A percentile compares a stretch with the other conserved stretches of the same genome.
Evolutionary conservation across 164 flowering plant species (phyloP).

Genomic region (Chloranthus sessilifolius): DNA sequence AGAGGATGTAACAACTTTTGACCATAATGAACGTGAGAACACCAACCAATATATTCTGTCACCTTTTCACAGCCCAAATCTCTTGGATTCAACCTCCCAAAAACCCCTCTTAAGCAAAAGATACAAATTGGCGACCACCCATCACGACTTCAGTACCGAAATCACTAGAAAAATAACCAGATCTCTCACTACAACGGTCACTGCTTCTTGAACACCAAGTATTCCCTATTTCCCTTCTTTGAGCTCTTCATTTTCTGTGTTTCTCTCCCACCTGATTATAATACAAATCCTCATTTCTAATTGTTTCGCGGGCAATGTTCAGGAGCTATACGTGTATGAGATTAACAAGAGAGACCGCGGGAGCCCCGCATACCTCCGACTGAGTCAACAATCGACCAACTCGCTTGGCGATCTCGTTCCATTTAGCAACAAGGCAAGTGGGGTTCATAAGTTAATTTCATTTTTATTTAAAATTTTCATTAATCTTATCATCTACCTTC

Average conservation of each 20-base stretch:
- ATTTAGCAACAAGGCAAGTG: slow-evolving; percentile 46
- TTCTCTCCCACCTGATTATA: no score
- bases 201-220: slow-evolving; percentile 25
- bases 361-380: slow-evolving; percentile 58
- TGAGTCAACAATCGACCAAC: slow-evolving; percentile 43
- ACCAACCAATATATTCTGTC: no score
- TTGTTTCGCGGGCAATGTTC: slow-evolving; percentile 33
- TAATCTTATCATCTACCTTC: no score
- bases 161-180: slow-evolving; percentile 11
- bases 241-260: no score
- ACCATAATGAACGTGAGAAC: no score
- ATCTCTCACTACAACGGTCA: slow-evolving; percentile 7
- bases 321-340: slow-evolving; percentile 58
- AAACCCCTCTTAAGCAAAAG: not conserved
- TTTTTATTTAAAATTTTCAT: no score
- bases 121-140: slow-evolving; percentile 16
- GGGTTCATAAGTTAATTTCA: no score
- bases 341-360: slow-evolving; percentile 65
- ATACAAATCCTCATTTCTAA: no score
- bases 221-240: not conserved
- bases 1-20: no score
- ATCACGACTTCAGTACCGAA: slow-evolving; percentile 5
- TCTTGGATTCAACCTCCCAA: slow-evolving; percentile 8
- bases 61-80: slow-evolving; percentile 8
- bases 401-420: slow-evolving; percentile 71